A percentile compares a stretch with the other conserved stretches of the same genome.
These are phyloP conservation scores for Aquilaria malaccensis DNA, from an alignment of 345 rosid genomes.

Conservation along the genomic window DNA sequence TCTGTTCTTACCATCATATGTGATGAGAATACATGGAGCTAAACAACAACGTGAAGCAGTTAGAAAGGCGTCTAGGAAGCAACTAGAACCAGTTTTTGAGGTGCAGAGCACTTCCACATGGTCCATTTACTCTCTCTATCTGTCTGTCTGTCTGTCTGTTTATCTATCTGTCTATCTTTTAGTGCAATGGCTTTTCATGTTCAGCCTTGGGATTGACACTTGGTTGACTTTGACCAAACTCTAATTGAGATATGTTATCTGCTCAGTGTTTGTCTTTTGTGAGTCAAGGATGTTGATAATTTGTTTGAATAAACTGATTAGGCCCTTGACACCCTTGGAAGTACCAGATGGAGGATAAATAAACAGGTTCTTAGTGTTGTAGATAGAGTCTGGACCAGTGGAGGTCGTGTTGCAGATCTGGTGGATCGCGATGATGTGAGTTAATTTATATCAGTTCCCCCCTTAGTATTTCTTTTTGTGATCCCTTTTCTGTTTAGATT, in stretches of 20 bases:
- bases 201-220: slow-evolving; percentile 2
- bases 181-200: neutral
- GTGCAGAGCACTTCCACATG: slow-evolving; percentile 25
- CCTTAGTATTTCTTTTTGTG: slow-evolving; percentile 5
- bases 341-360: slow-evolving; percentile 73
- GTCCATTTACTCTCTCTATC: slow-evolving; percentile 1
- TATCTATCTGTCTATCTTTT: neutral
- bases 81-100: slow-evolving; percentile 79
- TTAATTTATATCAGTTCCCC: slow-evolving; percentile 12
- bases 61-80: slow-evolving; percentile 49
- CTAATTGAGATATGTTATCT: too few species aligned
- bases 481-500: neutral
- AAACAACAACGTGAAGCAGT: slow-evolving; percentile 77
- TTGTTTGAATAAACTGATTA: slow-evolving; percentile 18
- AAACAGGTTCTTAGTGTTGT: slow-evolving; percentile 57
- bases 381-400: slow-evolving; percentile 76
- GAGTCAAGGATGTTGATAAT: slow-evolving; percentile 5
- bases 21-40: slow-evolving; percentile 91
- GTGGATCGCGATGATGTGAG: slow-evolving; percentile 75
- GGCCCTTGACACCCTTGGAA: slow-evolving; percentile 84
- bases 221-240: neutral
- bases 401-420: slow-evolving; percentile 59
- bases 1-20: slow-evolving; percentile 69
- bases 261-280: slow-evolving; percentile 2
- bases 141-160: neutral